Evolutionary conservation across 1,139 yeast genomes (phyloP).

Genomic region (Pichia sp.): DNA sequence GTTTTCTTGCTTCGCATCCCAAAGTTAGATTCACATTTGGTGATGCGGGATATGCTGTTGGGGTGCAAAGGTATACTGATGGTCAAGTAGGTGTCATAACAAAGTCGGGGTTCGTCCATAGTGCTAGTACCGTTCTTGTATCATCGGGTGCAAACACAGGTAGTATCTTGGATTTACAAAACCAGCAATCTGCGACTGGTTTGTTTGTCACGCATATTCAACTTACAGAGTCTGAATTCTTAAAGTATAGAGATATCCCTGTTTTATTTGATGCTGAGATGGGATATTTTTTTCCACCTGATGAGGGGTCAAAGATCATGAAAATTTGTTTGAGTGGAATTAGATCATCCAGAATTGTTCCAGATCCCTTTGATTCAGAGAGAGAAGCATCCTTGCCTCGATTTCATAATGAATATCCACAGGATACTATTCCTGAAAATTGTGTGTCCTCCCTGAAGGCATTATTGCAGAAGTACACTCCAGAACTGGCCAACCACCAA

Average conservation of each 20-base stretch:
- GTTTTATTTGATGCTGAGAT: slow-evolving; percentile 39
- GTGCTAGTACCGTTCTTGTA: slow-evolving; percentile 33
- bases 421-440: slow-evolving; percentile 27
- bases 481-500: slow-evolving; percentile 37
- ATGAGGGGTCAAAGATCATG: slow-evolving; percentile 34
- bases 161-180: slow-evolving; percentile 32
- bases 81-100: slow-evolving; percentile 18
- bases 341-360: slow-evolving; percentile 18
- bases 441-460: slow-evolving; percentile 17
- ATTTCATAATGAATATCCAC: slow-evolving; percentile 32
- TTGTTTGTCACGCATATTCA: slow-evolving; percentile 37
- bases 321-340: slow-evolving; percentile 39
- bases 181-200: slow-evolving; percentile 37
- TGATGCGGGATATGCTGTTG: slow-evolving; percentile 26
- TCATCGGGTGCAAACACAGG: slow-evolving; percentile 39
- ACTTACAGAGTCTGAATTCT: slow-evolving; percentile 31
- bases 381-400: slow-evolving; percentile 36
- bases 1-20: slow-evolving; percentile 11
- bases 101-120: slow-evolving; percentile 23
- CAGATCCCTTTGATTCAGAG: slow-evolving; percentile 16
- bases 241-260: slow-evolving; percentile 33
- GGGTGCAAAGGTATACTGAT: slow-evolving; percentile 14
- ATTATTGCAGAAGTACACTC: slow-evolving; percentile 34
- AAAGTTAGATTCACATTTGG: slow-evolving; percentile 34
- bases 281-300: slow-evolving; percentile 51